Base-by-base conservation (phyloP, 495 filamentous ascomycete genomes). In the Parathielavia hyrcaniae region DNA sequence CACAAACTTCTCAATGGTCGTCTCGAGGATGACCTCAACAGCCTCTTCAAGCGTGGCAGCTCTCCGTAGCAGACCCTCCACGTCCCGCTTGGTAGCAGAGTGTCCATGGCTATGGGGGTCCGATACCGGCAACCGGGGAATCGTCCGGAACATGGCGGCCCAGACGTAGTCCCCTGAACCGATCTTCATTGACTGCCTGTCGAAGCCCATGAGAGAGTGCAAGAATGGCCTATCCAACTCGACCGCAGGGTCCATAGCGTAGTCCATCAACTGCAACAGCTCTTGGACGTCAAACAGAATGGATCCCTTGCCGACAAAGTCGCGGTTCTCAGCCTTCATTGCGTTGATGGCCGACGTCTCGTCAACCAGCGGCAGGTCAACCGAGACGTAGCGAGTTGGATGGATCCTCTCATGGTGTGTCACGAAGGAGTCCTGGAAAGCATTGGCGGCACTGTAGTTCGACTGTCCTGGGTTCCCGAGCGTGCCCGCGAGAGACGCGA, bases 391-490 rank as follows among this genome's bases (percentile, higher is more conserved):
- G 19, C 43, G 43, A 22, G 43, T 46, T 19, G 43, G 43, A 22
- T 43, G 2, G 40, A n/a, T 43, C n/a, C 40, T 43, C 40, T 43
- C 40, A n/a, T 43, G 40, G 40, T 43, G 40, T 19, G 40, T 43
- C 40, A 43, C 40, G 40, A 43, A 43, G 7, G 10, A 43, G 40
- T 43, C 40, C n/a, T 43, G 40, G 40, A 43, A 43, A n/a, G 40
- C 40, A 19, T 43, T 43, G 16, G 40, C 40, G n/a, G 40, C 40
- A 43, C 40, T 43, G 40, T 43, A 43, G 40, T 43, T 43, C 40
- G 40, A 43, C 7, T 43, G 40, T n/a, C 40, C 40, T 19, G 40
- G 40, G 14, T 43, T 43, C 7, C 40, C 40, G 11, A 43, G 40
- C 14, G 40, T 43, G 40, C 40, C 40, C 13, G 40, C 40, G 16